Evolutionary conservation across 2,329 filamentous ascomycete species (phyloP).

Genomic region (Ophiostoma ips): DNA sequence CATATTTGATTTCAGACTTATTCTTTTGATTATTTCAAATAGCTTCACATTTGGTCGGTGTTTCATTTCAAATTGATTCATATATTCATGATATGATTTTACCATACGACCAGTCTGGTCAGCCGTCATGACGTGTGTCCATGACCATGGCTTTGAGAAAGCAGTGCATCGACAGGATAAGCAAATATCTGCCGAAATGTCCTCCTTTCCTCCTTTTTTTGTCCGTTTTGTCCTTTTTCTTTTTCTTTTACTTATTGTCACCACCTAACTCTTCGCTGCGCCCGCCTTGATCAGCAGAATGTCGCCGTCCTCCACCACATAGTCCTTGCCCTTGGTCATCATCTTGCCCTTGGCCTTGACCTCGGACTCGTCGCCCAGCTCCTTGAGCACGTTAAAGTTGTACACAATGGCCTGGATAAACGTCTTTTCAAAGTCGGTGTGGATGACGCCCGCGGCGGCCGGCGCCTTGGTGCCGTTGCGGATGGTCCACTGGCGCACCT

Average conservation of each 20-base stretch:
- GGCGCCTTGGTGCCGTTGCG: conserved; percentile 94
- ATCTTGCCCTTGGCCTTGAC: conserved; percentile 88
- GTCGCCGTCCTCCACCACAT: conserved; percentile 73
- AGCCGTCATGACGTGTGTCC: no score
- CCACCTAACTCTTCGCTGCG: conserved; percentile 53
- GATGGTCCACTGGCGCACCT: conserved; percentile 98
- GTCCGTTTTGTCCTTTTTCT: no score
- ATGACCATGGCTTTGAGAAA: no score
- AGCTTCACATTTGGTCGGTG: no score
- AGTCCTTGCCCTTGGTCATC: conserved; percentile 98
- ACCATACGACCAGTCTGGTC: no score
- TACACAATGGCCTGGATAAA: conserved; percentile 96
- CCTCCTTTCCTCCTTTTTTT: not conserved
- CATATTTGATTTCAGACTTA: no score
- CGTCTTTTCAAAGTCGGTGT: conserved; percentile 98
- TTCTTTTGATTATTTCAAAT: no score
- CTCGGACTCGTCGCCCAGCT: conserved; percentile 74
- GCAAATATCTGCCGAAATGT: not conserved
- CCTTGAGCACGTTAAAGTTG: conserved; percentile 70
- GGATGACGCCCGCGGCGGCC: conserved; percentile 92
- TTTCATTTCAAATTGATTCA: no score
- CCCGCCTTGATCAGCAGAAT: conserved; percentile 81
- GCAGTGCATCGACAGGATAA: not conserved
- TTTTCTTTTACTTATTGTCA: not conserved
- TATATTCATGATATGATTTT: no score